Base-by-base conservation (phyloP, 805 yeast species). In the Vanderwaltozyma tropicalis region DNA sequence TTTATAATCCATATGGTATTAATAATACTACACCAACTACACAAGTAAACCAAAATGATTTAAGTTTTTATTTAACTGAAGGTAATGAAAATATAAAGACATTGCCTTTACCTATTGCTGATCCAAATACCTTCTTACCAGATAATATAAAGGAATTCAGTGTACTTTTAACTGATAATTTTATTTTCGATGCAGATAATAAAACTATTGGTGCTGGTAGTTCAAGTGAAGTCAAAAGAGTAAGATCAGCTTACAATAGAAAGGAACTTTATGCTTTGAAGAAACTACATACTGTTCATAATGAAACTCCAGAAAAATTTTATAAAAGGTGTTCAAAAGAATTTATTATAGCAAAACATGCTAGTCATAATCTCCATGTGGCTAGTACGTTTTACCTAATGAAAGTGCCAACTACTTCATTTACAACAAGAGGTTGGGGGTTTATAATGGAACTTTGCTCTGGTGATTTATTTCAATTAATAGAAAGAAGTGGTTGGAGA, bases 191-290 rank as follows among this genome's bases (percentile, higher is more conserved):
- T 2, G 62, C 62, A 19, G 64, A 62, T 34, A 64, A 64, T 18
- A 68, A 69, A 38, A 71, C 68, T 33, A 55, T 82, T 35, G 92
- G 88, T 3, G 72, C 70, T 39, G 92, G 94, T 34, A 88, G 88
- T 3, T 73, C 82, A 2, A 72, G 85, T 5, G 72, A 72, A 34
- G 87, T 82, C 16, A 64, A 78, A 38, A 71, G 70, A 40, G 57
- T 72, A 2, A 59, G 64, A 33, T 50, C 58, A 13, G 59, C 61
- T 29, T 47, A 55, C 18, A 43, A 44, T 25, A 53, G 55, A 10
- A 66, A 65, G 39, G 65, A 67, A 38, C 45, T 67, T 5, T 80
- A 61, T 56, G 89, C 89, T 0, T 64, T 81, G 50, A 82, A 82
- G 56, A 74, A 74, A 51, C 76, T 82, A 48, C 63, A 70, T 8